phyloP scores from a whole-genome alignment of 1,284 basidiomycete species.

The Cryptococcus sp. region DNA sequence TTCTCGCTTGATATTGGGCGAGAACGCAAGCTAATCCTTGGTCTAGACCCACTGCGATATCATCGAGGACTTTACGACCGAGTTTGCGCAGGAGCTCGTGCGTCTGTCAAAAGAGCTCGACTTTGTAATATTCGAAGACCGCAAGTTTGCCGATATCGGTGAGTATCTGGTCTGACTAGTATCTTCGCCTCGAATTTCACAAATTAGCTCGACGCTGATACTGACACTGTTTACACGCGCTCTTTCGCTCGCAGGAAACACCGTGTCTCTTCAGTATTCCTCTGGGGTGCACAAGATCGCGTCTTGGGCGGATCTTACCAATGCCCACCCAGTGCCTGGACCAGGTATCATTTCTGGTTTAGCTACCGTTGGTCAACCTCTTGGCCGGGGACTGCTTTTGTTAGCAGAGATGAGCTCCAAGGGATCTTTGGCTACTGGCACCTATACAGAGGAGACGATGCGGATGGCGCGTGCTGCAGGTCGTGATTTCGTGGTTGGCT shows the following conservation, averaged over 20 bases:
- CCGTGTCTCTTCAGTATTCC: slow-evolving; percentile 92
- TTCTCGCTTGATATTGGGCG: neutral
- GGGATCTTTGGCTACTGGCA: slow-evolving; percentile 79
- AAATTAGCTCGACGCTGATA: neutral
- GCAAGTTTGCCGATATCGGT: slow-evolving; percentile 99
- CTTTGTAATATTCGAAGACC: slow-evolving; percentile 97
- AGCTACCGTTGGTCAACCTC: slow-evolving; percentile 76
- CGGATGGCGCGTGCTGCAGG: slow-evolving; percentile 74
- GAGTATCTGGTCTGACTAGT: too few relatives aligned
- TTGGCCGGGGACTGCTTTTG: slow-evolving; percentile 82
- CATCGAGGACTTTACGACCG: slow-evolving; percentile 82
- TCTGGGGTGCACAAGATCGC: slow-evolving; percentile 92
- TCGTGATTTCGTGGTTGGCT: slow-evolving; percentile 88
- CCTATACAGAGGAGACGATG: slow-evolving; percentile 83
- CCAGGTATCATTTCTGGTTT: slow-evolving; percentile 90
- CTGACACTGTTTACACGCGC: neutral
- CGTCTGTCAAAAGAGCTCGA: slow-evolving; percentile 78
- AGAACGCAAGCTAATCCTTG: neutral
- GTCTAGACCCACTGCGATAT: slow-evolving; percentile 93
- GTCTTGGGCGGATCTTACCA: slow-evolving; percentile 95
- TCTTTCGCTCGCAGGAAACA: slow-evolving; percentile 69
- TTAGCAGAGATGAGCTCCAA: slow-evolving; percentile 96
- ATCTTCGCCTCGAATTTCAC: neutral
- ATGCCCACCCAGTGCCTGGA: slow-evolving; percentile 93
- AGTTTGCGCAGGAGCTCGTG: slow-evolving; percentile 70